These are phyloP conservation scores for Chloris gayana DNA, from an alignment of 176 grass and related monocot species.

Conservation along the genomic window DNA sequence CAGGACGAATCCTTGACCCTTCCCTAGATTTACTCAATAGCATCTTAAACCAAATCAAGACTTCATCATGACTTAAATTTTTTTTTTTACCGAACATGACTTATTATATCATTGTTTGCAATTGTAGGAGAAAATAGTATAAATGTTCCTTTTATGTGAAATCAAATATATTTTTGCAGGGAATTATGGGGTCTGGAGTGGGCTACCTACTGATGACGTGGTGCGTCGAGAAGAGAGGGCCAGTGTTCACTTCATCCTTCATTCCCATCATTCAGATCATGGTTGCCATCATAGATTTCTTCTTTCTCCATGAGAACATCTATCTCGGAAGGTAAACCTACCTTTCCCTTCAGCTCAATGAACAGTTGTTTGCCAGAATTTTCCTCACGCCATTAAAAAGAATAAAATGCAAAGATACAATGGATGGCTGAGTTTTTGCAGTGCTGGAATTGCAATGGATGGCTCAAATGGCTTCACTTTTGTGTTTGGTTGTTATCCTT, in stretches of 20 bases:
- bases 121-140: background rate
- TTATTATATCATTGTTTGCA: background rate
- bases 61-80: background rate
- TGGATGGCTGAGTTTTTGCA: constrained; percentile 4
- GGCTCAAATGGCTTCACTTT: constrained; percentile 38
- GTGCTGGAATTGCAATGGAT: constrained; percentile 17
- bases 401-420: background rate
- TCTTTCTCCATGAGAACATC: constrained; percentile 81
- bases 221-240: constrained; percentile 95
- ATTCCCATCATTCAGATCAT: constrained; percentile 94
- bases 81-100: no score
- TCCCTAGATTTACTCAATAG: background rate
- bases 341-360: background rate
- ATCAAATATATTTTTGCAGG: constrained; percentile 38
- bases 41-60: background rate
- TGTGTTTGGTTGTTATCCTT: constrained; percentile 37
- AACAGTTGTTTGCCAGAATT: background rate
- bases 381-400: background rate
- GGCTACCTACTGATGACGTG: constrained; percentile 86
- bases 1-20: background rate
- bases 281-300: constrained; percentile 82
- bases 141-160: background rate
- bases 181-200: constrained; percentile 82
- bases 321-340: constrained; percentile 82
- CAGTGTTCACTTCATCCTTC: constrained; percentile 88